phyloP scores from a whole-genome alignment of 345 rosid genomes.

The Arabis hirsuta region DNA sequence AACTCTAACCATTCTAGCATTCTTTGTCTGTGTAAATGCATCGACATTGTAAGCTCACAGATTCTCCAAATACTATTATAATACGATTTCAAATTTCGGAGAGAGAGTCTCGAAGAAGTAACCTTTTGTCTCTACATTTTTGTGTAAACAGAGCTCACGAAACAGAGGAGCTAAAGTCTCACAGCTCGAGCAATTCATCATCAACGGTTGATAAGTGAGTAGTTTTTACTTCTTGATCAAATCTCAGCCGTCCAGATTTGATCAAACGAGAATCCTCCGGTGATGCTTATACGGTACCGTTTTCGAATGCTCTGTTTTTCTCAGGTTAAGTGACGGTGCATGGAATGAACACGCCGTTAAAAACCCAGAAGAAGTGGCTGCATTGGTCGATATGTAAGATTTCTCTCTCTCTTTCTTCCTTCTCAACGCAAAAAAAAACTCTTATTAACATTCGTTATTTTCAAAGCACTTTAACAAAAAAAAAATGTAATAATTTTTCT shows the following conservation, averaged over 20 bases:
- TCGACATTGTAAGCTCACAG: slow-evolving; percentile 34
- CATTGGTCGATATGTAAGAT: slow-evolving; percentile 75
- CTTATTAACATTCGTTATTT: no score
- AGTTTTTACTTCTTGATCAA: background rate
- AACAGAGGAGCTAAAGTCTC: slow-evolving; percentile 41
- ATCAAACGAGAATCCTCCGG: background rate
- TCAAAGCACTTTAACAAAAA: no score
- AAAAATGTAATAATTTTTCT: no score
- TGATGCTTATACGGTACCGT: background rate
- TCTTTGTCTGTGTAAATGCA: slow-evolving; percentile 49
- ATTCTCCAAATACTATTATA: background rate
- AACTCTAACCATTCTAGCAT: slow-evolving; percentile 45
- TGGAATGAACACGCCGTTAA: slow-evolving; percentile 68
- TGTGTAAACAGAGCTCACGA: slow-evolving; percentile 36
- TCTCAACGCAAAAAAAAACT: no score
- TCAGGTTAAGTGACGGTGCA: slow-evolving; percentile 46
- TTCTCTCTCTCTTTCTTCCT: background rate
- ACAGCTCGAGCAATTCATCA: slow-evolving; percentile 33
- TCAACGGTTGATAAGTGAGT: slow-evolving; percentile 38
- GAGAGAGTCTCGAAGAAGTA: background rate
- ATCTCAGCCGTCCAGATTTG: slow-evolving; percentile 27
- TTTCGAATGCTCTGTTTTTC: slow-evolving; percentile 6
- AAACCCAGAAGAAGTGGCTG: slow-evolving; percentile 71
- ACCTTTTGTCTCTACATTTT: slow-evolving; percentile 12
- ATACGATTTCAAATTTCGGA: no score